Base-by-base conservation (phyloP, 1,284 basidiomycete species). In the Tilletia horrida region DNA sequence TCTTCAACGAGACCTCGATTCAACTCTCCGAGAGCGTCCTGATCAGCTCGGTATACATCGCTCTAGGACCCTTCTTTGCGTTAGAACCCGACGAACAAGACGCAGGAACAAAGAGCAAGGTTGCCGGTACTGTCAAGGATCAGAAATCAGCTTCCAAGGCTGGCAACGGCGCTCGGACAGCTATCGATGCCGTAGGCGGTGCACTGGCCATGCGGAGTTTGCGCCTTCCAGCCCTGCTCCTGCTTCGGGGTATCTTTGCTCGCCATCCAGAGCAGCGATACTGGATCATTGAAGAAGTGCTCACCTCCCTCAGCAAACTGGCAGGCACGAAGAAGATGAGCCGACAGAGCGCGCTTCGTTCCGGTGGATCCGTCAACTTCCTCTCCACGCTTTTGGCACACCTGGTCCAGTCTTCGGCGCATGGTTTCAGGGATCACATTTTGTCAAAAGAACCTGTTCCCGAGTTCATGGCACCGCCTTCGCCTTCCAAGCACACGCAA, bases 271-370 rank as follows among this genome's bases (percentile, higher is more conserved):
- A 90, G 45, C 95, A 98, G 82, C 85, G 95, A 1, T 88, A 89
- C 0, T 97, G 93, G 93, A 95, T 97, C 71, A 90, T 98, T 23
- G 93, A 97, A 80, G 95, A 97, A 82, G 93, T 97, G 40, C 82
- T 98, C 21, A 87, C 88, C 2, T 93, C 91, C 0, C 84, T 97
- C 62, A 92, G 92, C 73, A 93, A 91, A 81, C 85, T 96, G 8
- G 91, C 91, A 0, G 93, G 96, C 73, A 87, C 89, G 57, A 93
- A 92, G 77, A 89, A 91, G 77, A 90, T 90, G 71, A 89, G 91
- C 47, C 90, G 91, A 0, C 90, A 91, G 86, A 73, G 52, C 71
- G 84, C 84, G 29, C 74, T 86, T 1, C 74, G 82, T 0, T 84
- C 84, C 63, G 85, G 85, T 4, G 77, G 88, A 16, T 89, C 91